These are phyloP conservation scores for Mycena epipterygia DNA, from an alignment of 768 basidiomycete genomes.

Conservation along the genomic window DNA sequence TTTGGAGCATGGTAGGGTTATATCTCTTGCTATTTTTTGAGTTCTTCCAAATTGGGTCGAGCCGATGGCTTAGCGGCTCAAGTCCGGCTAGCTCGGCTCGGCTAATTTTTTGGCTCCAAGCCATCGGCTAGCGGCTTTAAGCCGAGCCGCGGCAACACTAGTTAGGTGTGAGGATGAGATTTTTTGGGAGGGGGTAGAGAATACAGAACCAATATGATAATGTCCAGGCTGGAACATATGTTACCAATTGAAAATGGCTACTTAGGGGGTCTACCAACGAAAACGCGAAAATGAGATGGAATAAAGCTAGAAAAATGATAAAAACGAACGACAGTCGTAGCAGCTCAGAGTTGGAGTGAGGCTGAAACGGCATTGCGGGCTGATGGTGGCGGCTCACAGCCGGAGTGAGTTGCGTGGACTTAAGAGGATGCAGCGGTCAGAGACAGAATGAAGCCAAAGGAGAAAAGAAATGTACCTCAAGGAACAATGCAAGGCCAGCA, in stretches of 20 bases:
- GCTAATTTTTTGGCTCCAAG: background rate
- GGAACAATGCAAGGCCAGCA: background rate
- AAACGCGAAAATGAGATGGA: too few relatives aligned
- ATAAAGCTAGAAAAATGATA: background rate
- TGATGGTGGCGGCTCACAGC: background rate
- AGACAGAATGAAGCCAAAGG: background rate
- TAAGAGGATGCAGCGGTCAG: background rate
- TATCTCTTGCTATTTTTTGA: background rate
- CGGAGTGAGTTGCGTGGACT: conserved; percentile 2
- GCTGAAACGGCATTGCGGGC: background rate
- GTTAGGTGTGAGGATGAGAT: too few relatives aligned
- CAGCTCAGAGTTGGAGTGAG: background rate
- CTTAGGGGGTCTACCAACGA: too few relatives aligned
- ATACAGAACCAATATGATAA: too few relatives aligned
- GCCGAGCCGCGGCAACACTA: background rate
- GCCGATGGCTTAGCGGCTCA: background rate
- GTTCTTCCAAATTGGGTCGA: conserved; percentile 1
- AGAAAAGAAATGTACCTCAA: background rate
- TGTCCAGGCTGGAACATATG: too few relatives aligned
- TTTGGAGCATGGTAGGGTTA: background rate
- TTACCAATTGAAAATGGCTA: too few relatives aligned
- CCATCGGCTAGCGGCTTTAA: conserved; percentile 2
- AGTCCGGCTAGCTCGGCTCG: background rate
- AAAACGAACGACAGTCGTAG: background rate
- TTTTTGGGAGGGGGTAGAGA: too few relatives aligned